Percentiles rank a stretch among this genome's conserved stretches.
Evolutionary conservation across 1,284 basidiomycete genomes (phyloP).

Genomic region (Rhizoctonia solani): DNA sequence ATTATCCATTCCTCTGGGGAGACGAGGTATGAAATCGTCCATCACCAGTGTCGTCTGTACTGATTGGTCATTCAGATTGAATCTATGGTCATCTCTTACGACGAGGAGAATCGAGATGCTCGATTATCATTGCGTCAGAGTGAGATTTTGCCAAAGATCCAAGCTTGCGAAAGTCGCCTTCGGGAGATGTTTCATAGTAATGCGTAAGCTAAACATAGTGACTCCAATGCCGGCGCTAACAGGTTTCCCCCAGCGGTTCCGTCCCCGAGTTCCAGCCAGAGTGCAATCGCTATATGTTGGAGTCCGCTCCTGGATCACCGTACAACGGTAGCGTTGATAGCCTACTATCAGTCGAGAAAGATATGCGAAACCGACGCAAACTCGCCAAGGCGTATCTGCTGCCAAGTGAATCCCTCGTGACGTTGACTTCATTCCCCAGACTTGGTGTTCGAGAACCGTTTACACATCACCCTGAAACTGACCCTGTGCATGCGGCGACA

Average conservation of each 20-base stretch:
- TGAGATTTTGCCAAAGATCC: conserved; percentile 86
- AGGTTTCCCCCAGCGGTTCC: conserved; percentile 59
- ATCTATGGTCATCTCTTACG: conserved; percentile 92
- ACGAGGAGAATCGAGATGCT: conserved; percentile 77
- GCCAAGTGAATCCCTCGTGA: conserved; percentile 86
- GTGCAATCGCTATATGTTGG: conserved; percentile 98
- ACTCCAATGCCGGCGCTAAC: conserved; percentile 23
- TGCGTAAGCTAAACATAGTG: conserved; percentile 23
- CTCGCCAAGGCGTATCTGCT: conserved; percentile 85
- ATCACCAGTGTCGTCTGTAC: conserved; percentile 20
- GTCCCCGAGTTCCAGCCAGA: conserved; percentile 88
- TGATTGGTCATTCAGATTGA: conserved; percentile 70
- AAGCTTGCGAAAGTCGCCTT: conserved; percentile 54
- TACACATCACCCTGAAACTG: conserved; percentile 87
- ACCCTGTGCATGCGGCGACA: conserved; percentile 72
- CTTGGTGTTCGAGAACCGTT: conserved; percentile 88
- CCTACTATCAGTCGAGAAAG: conserved; percentile 85
- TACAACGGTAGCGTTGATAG: conserved; percentile 87
- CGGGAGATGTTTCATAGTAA: background rate
- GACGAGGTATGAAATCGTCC: conserved; percentile 85
- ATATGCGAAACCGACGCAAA: conserved; percentile 92
- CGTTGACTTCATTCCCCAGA: conserved; percentile 94
- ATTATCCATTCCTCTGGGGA: conserved; percentile 96
- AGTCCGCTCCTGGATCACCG: conserved; percentile 93
- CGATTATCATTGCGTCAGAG: conserved; percentile 89